phyloP scores from a whole-genome alignment of 306 rosid species.

The Ziziphus jujuba region DNA sequence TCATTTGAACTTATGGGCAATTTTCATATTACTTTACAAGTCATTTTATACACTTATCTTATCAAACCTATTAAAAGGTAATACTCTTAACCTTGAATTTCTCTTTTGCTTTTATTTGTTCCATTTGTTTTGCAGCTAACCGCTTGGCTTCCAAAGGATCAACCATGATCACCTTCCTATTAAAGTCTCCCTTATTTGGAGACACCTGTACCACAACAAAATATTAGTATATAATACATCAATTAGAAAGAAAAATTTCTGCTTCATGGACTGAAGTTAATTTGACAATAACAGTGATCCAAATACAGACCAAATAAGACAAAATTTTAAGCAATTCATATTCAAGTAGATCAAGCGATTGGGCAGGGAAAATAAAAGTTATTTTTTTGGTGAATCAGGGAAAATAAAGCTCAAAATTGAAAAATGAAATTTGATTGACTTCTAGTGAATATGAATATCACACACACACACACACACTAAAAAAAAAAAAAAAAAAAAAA shows the following conservation, averaged over 20 bases:
- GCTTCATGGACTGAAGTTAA: not conserved
- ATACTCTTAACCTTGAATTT: slow-evolving; percentile 58
- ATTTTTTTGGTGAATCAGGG: too few relatives aligned
- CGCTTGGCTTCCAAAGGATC: slow-evolving; percentile 96
- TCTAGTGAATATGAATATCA: not conserved
- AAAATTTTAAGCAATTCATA: not conserved
- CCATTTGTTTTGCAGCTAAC: slow-evolving; percentile 88
- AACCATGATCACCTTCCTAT: slow-evolving; percentile 70
- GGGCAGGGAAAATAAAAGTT: not conserved
- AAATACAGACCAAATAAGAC: not conserved
- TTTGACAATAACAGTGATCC: not conserved
- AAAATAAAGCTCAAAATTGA: too few relatives aligned
- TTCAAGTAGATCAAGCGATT: not conserved
- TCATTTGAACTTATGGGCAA: too few relatives aligned
- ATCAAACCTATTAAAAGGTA: not conserved
- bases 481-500: too few relatives aligned
- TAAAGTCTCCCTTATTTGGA: slow-evolving; percentile 48
- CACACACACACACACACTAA: too few relatives aligned
- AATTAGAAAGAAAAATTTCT: not conserved
- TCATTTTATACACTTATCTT: not conserved
- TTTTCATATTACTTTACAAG: too few relatives aligned
- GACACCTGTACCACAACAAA: slow-evolving; percentile 48
- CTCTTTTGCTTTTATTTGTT: slow-evolving; percentile 70
- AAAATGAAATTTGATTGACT: not conserved
- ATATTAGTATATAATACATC: not conserved